Base-by-base conservation (phyloP, 768 basidiomycete genomes). In the Botryobasidium botryosum region DNA sequence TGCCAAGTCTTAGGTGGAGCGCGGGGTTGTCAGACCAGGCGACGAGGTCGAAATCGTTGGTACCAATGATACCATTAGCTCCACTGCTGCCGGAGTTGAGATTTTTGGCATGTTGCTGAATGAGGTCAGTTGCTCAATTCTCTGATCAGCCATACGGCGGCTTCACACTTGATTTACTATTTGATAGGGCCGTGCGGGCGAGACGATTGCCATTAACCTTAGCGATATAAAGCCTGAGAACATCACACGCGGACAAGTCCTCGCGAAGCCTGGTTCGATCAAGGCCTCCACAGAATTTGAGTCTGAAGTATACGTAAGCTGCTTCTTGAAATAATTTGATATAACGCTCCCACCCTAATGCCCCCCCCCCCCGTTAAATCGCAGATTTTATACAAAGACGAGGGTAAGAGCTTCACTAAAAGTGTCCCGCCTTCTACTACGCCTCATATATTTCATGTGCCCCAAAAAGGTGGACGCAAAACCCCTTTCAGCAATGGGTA, bases 31-130 rank as follows among this genome's bases (percentile, higher is more conserved):
- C 54, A 71, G 69, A 60, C 97, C 94, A 66, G 90, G 91, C 52
- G 73, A 72, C 54, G 94, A 97, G 61, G 74, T 99, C 37, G 92
- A 97, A 68, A 71, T 99, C 47, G 61, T 99, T 53, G 94, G 94
- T 52, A 67, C 82, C 46, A 91, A 88, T 35, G 62, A 67, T 29
- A 65, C 68, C 44, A 64, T 86, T 62, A 96, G 91, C 72, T 91
- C 92, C 12, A 92, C 80, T 10, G 68, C 97, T 45, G 97, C 90
- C 56, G 94, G 94, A 55, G 85, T 91, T 59, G 92, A 96, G 65
- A 96, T 94, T 86, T 97, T 97, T 78, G 91, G 94, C 72, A 96
- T 92, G 70, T 94, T 97, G 66, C 75, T 99, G 44, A 92, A 99
- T 29, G 77, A 88, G 45, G 83, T 79, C 62, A 33, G 70, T 44